These are phyloP conservation scores for Nicotiana obtusifolia DNA, from an alignment of 257 asterid genomes.

Conservation along the genomic window DNA sequence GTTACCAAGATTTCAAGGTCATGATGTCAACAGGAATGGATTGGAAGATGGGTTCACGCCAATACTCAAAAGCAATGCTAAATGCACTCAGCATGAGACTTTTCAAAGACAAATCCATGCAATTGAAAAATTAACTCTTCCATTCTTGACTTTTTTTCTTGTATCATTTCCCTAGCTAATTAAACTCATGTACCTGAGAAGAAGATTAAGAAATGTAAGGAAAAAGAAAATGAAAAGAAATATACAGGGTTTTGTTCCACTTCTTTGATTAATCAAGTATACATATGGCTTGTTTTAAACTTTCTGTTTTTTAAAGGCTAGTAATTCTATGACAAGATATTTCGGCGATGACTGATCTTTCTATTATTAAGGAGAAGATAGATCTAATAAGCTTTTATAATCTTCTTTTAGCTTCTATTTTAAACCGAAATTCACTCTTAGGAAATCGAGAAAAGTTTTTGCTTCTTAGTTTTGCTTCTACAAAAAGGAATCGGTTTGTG, in stretches of 20 bases:
- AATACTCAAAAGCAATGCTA: slow-evolving; percentile 69
- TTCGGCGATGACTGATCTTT: background rate
- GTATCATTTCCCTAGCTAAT: background rate
- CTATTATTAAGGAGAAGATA: background rate
- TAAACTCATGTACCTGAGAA: background rate
- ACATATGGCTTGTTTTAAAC: background rate
- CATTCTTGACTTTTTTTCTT: background rate
- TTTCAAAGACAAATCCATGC: slow-evolving; percentile 42
- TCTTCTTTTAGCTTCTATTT: background rate
- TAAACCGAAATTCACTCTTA: no score
- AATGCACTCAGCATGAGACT: slow-evolving; percentile 67
- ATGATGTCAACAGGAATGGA: slow-evolving; percentile 89
- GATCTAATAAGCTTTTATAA: background rate
- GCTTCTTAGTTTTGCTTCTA: no score
- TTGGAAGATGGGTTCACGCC: slow-evolving; percentile 91
- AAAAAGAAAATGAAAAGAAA: background rate
- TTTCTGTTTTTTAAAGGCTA: background rate
- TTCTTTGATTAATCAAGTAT: background rate
- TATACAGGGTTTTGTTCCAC: slow-evolving; percentile 6
- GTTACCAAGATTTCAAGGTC: slow-evolving; percentile 66
- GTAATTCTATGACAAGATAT: background rate
- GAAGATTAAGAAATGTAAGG: background rate
- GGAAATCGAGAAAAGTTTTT: no score
- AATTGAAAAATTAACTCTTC: slow-evolving; percentile 44
- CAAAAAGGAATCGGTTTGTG: no score